These are phyloP conservation scores for Crithidia bombi DNA, from an alignment of 208 protist genomes.

Conservation along the genomic window DNA sequence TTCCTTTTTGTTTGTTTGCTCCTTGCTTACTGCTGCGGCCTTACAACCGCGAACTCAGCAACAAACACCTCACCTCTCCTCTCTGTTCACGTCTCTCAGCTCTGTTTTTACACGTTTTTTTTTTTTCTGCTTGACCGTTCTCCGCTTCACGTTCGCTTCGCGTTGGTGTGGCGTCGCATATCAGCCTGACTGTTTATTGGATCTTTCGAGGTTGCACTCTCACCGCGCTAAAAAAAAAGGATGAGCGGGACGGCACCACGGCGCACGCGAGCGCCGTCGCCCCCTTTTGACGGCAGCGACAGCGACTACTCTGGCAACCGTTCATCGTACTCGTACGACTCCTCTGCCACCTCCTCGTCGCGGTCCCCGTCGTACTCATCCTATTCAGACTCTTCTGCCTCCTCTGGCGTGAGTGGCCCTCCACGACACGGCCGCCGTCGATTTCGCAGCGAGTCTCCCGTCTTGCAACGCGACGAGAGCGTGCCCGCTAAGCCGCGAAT, in stretches of 20 bases:
- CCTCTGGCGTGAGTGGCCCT: not conserved
- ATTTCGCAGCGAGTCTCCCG: constrained; percentile 17
- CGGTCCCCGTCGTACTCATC: constrained; percentile 18
- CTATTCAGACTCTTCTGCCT: constrained; percentile 1
- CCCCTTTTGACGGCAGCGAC: constrained; percentile 10
- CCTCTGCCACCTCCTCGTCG: constrained; percentile 16
- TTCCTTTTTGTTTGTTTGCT: too few relatives aligned
- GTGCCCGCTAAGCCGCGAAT: constrained; percentile 1
- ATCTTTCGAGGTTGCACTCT: not conserved
- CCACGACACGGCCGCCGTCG: constrained; percentile 14
- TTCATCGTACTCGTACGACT: constrained; percentile 28
- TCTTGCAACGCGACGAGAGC: not conserved
- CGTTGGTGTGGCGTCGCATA: too few relatives aligned
- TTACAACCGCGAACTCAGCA: too few relatives aligned
- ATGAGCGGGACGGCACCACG: constrained; percentile 13
- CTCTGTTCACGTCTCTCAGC: too few relatives aligned
- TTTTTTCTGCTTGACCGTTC: not conserved
- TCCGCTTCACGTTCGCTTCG: too few relatives aligned
- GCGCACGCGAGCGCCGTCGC: not conserved
- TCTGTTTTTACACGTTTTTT: constrained; percentile 8
- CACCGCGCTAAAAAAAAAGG: too few relatives aligned
- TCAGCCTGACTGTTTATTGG: too few relatives aligned
- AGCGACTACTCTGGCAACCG: constrained; percentile 4
- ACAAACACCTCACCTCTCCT: too few relatives aligned
- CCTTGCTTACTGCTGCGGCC: too few relatives aligned